A percentile compares a stretch with the other conserved stretches of the same genome.
Evolutionary conservation across 441 rosid genomes (phyloP).

Genomic region (Corymbia calophylla): DNA sequence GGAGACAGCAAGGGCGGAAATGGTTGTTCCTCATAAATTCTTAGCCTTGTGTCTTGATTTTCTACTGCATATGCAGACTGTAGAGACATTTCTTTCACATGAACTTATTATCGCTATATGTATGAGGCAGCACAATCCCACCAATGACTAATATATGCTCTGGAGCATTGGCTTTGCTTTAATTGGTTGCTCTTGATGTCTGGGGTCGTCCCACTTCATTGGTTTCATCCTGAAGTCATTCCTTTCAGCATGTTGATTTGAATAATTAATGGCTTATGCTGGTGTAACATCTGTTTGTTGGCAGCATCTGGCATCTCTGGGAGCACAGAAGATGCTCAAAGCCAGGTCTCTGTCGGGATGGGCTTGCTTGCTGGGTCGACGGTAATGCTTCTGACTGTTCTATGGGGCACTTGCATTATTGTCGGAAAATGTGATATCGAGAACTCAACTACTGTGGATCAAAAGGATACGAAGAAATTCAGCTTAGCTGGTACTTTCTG

Average conservation of each 20-base stretch:
- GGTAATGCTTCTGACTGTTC: conserved; percentile 16
- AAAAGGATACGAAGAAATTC: conserved; percentile 5
- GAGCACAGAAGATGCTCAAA: conserved; percentile 18
- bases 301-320: conserved; percentile 22
- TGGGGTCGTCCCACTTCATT: neutral
- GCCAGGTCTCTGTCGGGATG: conserved; percentile 23
- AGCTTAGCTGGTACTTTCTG: conserved; percentile 10
- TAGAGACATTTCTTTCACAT: neutral
- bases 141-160: neutral
- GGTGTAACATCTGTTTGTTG: neutral
- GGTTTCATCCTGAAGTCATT: neutral
- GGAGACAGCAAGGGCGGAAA: neutral
- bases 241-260: neutral
- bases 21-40: neutral
- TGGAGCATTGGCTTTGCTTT: neutral
- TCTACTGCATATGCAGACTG: neutral
- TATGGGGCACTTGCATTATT: conserved; percentile 21
- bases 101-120: neutral
- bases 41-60: neutral
- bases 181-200: neutral
- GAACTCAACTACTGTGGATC: conserved; percentile 4
- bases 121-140: neutral
- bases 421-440: conserved; percentile 17
- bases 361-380: conserved; percentile 24
- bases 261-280: neutral